Evolutionary conservation across 768 basidiomycete species (phyloP), one percentile per base, ranked within the genome.

Genomic region (Rhizopogon roseolus): DNA sequence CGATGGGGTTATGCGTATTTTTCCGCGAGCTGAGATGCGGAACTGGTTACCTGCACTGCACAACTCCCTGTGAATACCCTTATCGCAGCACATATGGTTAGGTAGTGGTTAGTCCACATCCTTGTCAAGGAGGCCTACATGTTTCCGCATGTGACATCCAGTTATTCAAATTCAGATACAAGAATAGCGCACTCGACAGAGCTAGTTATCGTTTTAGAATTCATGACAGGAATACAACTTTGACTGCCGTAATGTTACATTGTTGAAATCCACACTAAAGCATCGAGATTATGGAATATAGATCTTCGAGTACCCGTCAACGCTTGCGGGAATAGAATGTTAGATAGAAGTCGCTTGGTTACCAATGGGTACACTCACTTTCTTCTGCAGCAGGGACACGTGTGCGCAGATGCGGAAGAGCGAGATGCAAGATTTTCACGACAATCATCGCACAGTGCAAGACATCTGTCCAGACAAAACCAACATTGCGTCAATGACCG

Each of bases 391-490:
- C 80, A 81, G 0, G 79, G 79, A 48, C 79, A 81, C 1, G 68
- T 70, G 51, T 81, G 79, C 53, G 76, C 78, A 7, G 78, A 74
- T 27, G 76, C 75, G 0, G 77, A 66, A 7, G 71, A 65, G 2
- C 80, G 76, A 2, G 79, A 75, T 13, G 80, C 80, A 41, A 81
- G 64, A 62, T 81, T 81, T 53, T 72, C 72, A 53, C 79, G 72
- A 55, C 79, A 81, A 63, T 81, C 79, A 39, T 81, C 78, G 56
- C 79, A 81, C 29, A 81, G 59, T 1, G 80, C 73, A 16, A 81
- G 71, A 57, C 79, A 81, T 45, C 78, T 80, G 53, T 5, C 39
- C 41, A 25, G 2, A 28, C 9, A 22, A 10, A 22, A 22, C 22
- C 22, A 22, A 1, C 50, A 57, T 46, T 54, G 46, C 54, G 16